These are phyloP conservation scores for Pichia sp. DNA, from an alignment of 1,139 yeast species.

Conservation along the genomic window DNA sequence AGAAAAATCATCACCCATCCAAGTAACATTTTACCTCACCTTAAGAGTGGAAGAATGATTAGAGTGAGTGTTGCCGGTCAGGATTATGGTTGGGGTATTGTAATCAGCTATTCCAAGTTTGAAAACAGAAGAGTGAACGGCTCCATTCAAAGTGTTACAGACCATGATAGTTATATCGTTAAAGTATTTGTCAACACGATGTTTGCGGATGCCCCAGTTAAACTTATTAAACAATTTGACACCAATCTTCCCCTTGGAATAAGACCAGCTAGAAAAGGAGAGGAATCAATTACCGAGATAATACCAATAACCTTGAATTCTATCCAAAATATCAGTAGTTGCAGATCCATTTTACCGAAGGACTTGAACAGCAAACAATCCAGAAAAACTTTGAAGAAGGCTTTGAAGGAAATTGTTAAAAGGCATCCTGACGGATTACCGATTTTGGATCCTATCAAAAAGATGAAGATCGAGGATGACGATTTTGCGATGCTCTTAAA, in stretches of 20 bases:
- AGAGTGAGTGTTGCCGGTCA: conserved; percentile 50
- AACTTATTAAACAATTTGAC: conserved; percentile 63
- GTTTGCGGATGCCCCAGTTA: conserved; percentile 72
- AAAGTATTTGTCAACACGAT: conserved; percentile 78
- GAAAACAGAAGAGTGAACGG: conserved; percentile 45
- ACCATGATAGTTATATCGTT: conserved; percentile 84
- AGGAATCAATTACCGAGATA: conserved; percentile 67
- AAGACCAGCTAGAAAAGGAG: conserved; percentile 73
- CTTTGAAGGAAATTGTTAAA: conserved; percentile 71
- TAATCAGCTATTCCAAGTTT: conserved; percentile 62
- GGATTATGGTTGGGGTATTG: conserved; percentile 95
- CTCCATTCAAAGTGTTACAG: conserved; percentile 51
- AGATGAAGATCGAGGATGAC: conserved; percentile 79
- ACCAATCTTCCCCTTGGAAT: conserved; percentile 85
- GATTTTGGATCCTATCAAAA: conserved; percentile 78
- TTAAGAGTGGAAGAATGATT: conserved; percentile 85
- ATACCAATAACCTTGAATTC: conserved; percentile 82
- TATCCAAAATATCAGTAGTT: conserved; percentile 68
- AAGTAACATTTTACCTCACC: conserved; percentile 71
- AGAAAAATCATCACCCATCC: conserved; percentile 90
- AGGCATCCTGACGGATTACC: conserved; percentile 91
- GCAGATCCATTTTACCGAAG: conserved; percentile 77
- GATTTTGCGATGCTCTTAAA: conserved; percentile 66
- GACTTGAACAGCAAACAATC: conserved; percentile 70
- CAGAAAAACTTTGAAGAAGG: conserved; percentile 68